Conservation (phyloP, 2,329 filamentous ascomycete genomes). For the Talaromyces albobiverticillius region DNA sequence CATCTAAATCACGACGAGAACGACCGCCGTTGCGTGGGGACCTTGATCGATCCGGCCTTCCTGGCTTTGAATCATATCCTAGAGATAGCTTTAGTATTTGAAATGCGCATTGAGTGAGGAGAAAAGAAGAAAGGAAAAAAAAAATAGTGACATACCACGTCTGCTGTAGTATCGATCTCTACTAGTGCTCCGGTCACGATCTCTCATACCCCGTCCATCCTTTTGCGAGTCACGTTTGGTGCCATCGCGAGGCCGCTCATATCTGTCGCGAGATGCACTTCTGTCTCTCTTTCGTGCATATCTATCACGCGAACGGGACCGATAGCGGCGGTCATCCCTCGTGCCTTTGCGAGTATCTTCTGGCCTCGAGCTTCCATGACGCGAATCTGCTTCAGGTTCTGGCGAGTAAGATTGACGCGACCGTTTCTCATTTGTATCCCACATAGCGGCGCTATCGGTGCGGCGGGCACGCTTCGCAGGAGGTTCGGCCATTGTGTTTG, state of each 20-base stretch:
- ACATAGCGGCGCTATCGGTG: slow-evolving; percentile 61
- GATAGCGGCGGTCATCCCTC: slow-evolving; percentile 40
- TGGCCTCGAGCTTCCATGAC: slow-evolving; percentile 29
- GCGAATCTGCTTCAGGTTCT: slow-evolving; percentile 29
- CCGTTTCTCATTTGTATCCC: slow-evolving; percentile 48
- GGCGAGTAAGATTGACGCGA: slow-evolving; percentile 25
- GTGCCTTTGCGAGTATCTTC: slow-evolving; percentile 29
- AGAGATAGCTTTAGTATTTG: background rate
- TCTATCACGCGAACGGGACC: slow-evolving; percentile 39
- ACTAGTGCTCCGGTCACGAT: slow-evolving; percentile 39
- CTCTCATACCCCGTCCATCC: slow-evolving; percentile 37
- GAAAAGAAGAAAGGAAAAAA: background rate
- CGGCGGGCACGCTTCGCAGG: slow-evolving; percentile 51
- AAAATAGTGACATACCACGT: slow-evolving; percentile 33
- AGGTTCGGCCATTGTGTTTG: slow-evolving; percentile 50
- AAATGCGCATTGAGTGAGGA: background rate
- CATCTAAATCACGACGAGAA: slow-evolving; percentile 32
- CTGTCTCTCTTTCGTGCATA: slow-evolving; percentile 40
- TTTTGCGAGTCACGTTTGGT: slow-evolving; percentile 30
- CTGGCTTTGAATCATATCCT: slow-evolving; percentile 31
- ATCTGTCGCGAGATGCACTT: slow-evolving; percentile 43
- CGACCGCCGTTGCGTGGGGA: slow-evolving; percentile 38
- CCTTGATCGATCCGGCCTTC: slow-evolving; percentile 35
- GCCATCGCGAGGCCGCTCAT: slow-evolving; percentile 24
- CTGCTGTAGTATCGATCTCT: slow-evolving; percentile 36